Evolutionary conservation across 2,329 filamentous ascomycete species (phyloP), one percentile per base, ranked within the genome.

Genomic region (Sporothrix inflata): DNA sequence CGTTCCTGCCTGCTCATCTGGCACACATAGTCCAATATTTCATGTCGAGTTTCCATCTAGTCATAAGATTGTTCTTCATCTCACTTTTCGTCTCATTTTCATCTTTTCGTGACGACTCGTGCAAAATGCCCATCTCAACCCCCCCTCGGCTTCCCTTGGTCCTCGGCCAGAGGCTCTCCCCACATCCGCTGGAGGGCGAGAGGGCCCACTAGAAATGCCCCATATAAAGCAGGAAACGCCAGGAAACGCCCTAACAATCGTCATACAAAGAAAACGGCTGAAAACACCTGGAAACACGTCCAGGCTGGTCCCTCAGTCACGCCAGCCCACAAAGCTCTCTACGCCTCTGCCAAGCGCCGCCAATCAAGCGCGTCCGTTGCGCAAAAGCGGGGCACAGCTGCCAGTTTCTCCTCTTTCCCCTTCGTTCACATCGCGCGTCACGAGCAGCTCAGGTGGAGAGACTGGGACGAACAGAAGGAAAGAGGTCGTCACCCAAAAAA

Each of bases 241-340:
- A 21, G 19, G 42, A 42, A 24, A 9, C 1, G 38, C 60, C 60
- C 38, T 66, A 47, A 16, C 42, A n/a, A 47, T 69, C 42, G 72
- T 73, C 72, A 73, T 70, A 70, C 72, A 70, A 69, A 65, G 19
- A 69, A n/a, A n/a, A n/a, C n/a, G n/a, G n/a, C n/a, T n/a, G n/a
- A 47, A 11, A 27, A 21, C 34, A 63, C 19, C n/a, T n/a, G 38
- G 21, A 16, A 47, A 30, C 42, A 34, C 42, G 61, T 19, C 61
- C 21, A 14, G 61, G 30, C 38, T 14, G 9, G n/a, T n/a, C 30
- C 14, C 47, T 45, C 49, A 42, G 66, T 57, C 49, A 68, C 65
- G 66, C 49, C 49, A 57, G 49, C 12, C 4, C 55, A 2, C 24
- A 63, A 42, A 45, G 60, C 60, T 65, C 60, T 45, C 21, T 65